Percentiles rank a stretch among this genome's conserved stretches.
Conservation (phyloP, 2,329 filamentous ascomycete species). For the Apiospora kogelbergensis region DNA sequence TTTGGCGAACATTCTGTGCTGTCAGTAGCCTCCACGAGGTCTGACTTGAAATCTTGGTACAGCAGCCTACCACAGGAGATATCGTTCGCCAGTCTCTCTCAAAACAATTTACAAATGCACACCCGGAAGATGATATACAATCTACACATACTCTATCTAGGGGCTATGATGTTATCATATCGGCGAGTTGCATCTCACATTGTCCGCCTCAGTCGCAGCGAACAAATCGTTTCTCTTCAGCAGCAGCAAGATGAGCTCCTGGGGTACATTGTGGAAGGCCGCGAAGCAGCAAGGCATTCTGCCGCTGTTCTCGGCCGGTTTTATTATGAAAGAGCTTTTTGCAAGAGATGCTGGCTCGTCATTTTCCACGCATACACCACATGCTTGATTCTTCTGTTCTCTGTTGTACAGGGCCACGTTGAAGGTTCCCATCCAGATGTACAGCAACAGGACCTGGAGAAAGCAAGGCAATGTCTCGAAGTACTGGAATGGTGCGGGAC, state of each 20-base stretch:
- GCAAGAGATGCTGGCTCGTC: not conserved
- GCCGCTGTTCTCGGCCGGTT: not conserved
- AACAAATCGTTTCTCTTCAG: not conserved
- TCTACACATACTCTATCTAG: not conserved
- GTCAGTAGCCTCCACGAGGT: not conserved
- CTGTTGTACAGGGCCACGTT: not conserved
- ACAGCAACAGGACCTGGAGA: not conserved
- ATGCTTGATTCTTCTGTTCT: not conserved
- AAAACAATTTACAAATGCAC: not conserved
- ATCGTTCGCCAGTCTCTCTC: not conserved
- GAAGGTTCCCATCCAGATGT: not conserved
- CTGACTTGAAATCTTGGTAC: not conserved
- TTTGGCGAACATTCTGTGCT: not conserved
- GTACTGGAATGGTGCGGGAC: not conserved
- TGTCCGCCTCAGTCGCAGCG: not conserved
- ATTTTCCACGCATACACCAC: not conserved
- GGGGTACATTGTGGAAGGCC: not conserved
- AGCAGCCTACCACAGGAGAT: not conserved
- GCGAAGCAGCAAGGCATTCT: not conserved
- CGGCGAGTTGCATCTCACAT: not conserved
- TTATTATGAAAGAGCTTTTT: not conserved
- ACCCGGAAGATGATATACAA: not conserved
- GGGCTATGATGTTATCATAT: not conserved
- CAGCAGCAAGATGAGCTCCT: not conserved
- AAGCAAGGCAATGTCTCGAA: not conserved